Evolutionary conservation across 2,329 filamentous ascomycete species (phyloP), one percentile per base, ranked within the genome.

Genomic region (Cladosporium sp.): DNA sequence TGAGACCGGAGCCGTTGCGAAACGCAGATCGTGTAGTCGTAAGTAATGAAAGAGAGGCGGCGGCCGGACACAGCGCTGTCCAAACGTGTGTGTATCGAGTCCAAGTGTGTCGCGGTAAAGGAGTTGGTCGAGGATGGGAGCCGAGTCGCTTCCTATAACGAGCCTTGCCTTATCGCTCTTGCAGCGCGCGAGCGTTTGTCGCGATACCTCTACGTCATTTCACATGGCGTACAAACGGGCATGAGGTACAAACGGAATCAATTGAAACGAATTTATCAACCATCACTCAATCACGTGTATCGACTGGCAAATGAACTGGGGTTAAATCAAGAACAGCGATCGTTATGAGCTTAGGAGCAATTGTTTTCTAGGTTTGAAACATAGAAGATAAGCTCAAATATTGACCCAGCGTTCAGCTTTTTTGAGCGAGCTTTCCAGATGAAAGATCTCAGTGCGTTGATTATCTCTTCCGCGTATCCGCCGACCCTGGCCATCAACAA

Each of bases 1-100:
- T 53, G 34, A 63, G 49, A 53, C 60, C 60, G 16, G 14, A 30
- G 60, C 60, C 49, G 60, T 63, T 61, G 36, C 39, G 25, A 43
- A 46, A 43, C 39, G 56, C n/a, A 25, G 5, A 18, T 58, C 34
- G 56, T 58, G 25, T 30, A 28, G 18, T 46, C 56, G 56, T 46
- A 46, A 43, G 56, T 46, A 58, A 58, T 43, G 56, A 43, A 25
- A 58, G 56, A 43, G 32, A 32, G 25, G 23, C 4, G 56, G 23
- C 36, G 8, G 39, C 25, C 14, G 36, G 21, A 26, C 16, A n/a
- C 21, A 21, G n/a, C 23, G 23, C 32, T 57, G 21, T 16, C 54
- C 54, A 39, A 32, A 57, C 4, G 30, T 21, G 39, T 46, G 21
- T 54, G 51, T 54, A n/a, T 18, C 51, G 26, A 32, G 51, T 32